Base-by-base conservation (phyloP, 2,329 filamentous ascomycete species). In the Purpureocillium lavendulum region DNA sequence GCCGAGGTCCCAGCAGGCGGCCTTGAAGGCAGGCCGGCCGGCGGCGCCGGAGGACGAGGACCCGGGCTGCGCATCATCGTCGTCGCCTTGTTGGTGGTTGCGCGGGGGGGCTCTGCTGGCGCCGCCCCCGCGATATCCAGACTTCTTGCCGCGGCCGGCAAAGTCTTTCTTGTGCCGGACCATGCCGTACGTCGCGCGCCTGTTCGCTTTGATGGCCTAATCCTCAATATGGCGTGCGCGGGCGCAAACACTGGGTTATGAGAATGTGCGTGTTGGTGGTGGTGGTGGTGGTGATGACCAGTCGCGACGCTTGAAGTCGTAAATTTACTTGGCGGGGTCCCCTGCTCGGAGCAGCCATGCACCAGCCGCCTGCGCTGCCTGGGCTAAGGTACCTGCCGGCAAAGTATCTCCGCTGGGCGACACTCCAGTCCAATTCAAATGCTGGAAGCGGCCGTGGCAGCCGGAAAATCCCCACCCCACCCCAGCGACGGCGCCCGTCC, bases 1-100 rank as follows among this genome's bases (percentile, higher is more conserved):
- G 45, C 89, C 90, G 28, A 98, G 73, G 57, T 98, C 92, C 92
- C 92, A 98, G 61, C 90, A 96, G 43, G 90, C 92, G 36, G 92
- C 90, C 65, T 94, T 94, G 75, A 89, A 96, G 16, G 67, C 56
- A 30, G 65, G 80, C 47, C 53, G 75, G 36, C 53, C 44, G 40
- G 53, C 42, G 40, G 54, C 45, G 35, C 50, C 36, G 29, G 44
- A 26, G 21, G 54, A 44, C 40, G 53, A 42, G 40, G 54, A 45
- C 35, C 50, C 37, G 28, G 43, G 39, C 30, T 42, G 38, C 33
- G 38, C 55, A 39, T 64, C 52, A 46, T 60, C 49, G 50, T 51
- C 50, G 39, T 68, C 60, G 44, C 64, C 68, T 26, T 26, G 21
- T 26, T 26, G 21, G 10, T 26, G 21, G 49, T 71, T 72, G 43